phyloP scores from a whole-genome alignment of 306 rosid species.

The Astragalus glycyphyllos region DNA sequence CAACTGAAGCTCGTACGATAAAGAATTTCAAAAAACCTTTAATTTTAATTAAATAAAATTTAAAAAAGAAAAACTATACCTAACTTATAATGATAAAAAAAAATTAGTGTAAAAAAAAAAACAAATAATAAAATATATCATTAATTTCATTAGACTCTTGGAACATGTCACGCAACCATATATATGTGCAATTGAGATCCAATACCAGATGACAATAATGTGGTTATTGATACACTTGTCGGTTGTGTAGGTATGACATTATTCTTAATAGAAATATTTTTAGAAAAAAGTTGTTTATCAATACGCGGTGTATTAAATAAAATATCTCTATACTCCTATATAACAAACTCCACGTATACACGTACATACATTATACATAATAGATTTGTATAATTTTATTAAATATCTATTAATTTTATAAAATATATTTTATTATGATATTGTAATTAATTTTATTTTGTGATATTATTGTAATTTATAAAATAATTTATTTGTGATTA shows the following conservation, averaged over 20 bases:
- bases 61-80: neutral
- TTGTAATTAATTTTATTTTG: no score
- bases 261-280: neutral
- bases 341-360: no score
- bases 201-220: neutral
- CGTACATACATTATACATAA: no score
- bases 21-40: no score
- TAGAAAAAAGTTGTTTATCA: neutral
- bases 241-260: neutral
- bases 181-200: constrained; percentile 2
- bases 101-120: no score
- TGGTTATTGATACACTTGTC: constrained; percentile 23
- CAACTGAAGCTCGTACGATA: no score
- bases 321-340: neutral
- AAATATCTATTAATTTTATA: no score
- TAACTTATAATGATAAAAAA: neutral
- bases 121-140: neutral
- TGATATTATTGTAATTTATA: no score
- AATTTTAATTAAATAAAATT: no score
- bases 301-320: neutral
- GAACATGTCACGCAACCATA: constrained; percentile 13
- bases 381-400: no score
- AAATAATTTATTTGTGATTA: no score
- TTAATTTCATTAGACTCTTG: constrained; percentile 18
- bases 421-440: no score